Conservation (phyloP, 805 yeast species). For the Ogataea trehalophila region DNA sequence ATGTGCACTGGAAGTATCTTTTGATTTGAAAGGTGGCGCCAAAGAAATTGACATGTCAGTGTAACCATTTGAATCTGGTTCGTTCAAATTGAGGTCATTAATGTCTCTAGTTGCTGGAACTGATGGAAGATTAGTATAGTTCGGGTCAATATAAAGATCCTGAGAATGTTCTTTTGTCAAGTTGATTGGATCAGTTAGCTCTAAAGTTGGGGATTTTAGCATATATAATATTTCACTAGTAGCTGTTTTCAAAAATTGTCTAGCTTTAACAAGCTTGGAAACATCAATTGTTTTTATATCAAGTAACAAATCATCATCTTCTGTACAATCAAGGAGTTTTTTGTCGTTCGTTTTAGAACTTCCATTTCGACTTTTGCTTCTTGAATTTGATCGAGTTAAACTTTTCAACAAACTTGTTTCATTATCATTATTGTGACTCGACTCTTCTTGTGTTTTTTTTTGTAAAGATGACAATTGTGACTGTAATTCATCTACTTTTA, state of each 20-base stretch:
- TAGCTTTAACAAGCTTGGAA: slow-evolving; percentile 27
- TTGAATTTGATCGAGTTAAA: slow-evolving; percentile 4
- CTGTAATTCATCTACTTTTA: slow-evolving; percentile 37
- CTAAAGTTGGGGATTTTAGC: slow-evolving; percentile 31
- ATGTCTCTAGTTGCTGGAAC: slow-evolving; percentile 2
- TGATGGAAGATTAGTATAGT: neutral
- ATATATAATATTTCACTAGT: slow-evolving; percentile 34
- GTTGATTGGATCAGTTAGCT: slow-evolving; percentile 25
- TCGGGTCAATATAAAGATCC: slow-evolving; percentile 5
- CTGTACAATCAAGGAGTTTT: neutral
- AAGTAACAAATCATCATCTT: slow-evolving; percentile 9
- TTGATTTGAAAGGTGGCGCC: slow-evolving; percentile 18
- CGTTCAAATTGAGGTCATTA: slow-evolving; percentile 2
- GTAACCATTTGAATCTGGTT: slow-evolving; percentile 12
- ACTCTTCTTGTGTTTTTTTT: neutral
- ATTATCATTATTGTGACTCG: neutral
- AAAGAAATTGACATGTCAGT: slow-evolving; percentile 22
- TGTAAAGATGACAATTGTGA: slow-evolving; percentile 14
- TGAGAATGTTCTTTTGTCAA: slow-evolving; percentile 16
- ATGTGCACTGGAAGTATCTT: slow-evolving; percentile 1
- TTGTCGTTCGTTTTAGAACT: neutral
- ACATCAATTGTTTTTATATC: slow-evolving; percentile 24
- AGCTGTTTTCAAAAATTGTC: slow-evolving; percentile 30
- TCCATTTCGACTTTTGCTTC: slow-evolving; percentile 10
- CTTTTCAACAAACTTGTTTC: slow-evolving; percentile 7